These are phyloP conservation scores for Raphanus sativus DNA, from an alignment of 345 rosid genomes.

Conservation along the genomic window DNA sequence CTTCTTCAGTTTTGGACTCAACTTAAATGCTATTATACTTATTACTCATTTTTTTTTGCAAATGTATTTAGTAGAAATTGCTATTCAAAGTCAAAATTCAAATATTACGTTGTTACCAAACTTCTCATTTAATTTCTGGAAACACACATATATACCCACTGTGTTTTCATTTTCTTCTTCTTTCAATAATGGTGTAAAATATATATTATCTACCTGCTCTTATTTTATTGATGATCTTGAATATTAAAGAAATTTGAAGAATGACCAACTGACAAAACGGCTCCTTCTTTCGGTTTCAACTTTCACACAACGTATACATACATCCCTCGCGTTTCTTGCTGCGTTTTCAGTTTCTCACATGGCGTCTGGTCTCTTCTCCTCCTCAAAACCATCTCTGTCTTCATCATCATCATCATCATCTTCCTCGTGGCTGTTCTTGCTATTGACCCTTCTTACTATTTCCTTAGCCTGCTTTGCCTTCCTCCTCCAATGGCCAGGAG, in stretches of 20 bases:
- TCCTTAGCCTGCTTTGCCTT: slow-evolving; percentile 64
- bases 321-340: neutral
- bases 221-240: neutral
- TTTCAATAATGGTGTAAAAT: neutral
- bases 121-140: neutral
- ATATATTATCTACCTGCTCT: neutral
- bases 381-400: slow-evolving; percentile 31
- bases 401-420: slow-evolving; percentile 34
- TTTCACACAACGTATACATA: neutral
- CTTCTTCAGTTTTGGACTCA: neutral
- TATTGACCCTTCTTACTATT: slow-evolving; percentile 56
- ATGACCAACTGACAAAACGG: slow-evolving; percentile 31
- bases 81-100: neutral
- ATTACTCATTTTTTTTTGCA: neutral
- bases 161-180: neutral
- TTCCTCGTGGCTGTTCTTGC: slow-evolving; percentile 45
- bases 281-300: slow-evolving; percentile 25
- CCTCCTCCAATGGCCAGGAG: slow-evolving; percentile 70
- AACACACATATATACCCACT: neutral
- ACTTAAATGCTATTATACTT: neutral
- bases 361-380: slow-evolving; percentile 45
- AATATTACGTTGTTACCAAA: neutral
- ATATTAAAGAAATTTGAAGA: slow-evolving; percentile 6
- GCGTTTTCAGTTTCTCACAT: slow-evolving; percentile 34
- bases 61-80: neutral